Base-by-base conservation (phyloP, 2,329 filamentous ascomycete species). In the Colletotrichum siamense region DNA sequence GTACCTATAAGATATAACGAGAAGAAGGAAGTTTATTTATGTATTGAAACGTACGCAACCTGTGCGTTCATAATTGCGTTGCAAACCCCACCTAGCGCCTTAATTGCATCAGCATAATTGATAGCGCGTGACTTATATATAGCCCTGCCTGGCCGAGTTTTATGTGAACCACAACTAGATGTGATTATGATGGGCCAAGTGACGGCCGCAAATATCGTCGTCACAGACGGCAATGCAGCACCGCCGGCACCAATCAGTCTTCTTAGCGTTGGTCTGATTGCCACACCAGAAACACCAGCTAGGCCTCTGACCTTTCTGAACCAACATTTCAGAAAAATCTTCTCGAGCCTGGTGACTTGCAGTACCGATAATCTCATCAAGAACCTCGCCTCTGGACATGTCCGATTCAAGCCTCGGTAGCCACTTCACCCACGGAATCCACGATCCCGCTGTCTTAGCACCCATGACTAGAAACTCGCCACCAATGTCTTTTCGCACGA, bases 351-450 rank as follows among this genome's bases (percentile, higher is more conserved):
- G 39, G 6, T 28, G 59, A 32, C 76, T 78, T 9, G 39, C 10
- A 6, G 8, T 24, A 3, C 76, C 76, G 8, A 78, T 36, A 4
- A 74, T 16, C 0, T 57, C 66, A 6, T 73, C 62, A 5, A 78
- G 34, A 3, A 74, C 16, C 15, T 74, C 69, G 13, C 44, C 34
- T 64, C 66, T 64, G 6, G 67, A 69, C 70, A 78, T 69, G 34
- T 77, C 76, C n/a, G 44, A 59, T 36, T 77, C 76, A 9, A 78
- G 74, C 39, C 76, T 66, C 1, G 76, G 76, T 7, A 78, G 69
- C 76, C 76, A 78, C 13, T 73, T 73, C 9, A 74, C 70, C 76
- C 76, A 78, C 28, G 76, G 76, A 2, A 78, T 69, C 76, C 76
- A 78, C 32, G 67, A 16, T 8, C 34, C 74, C 2, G 69, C 69